phyloP scores from a whole-genome alignment of 1,139 yeast species.

The Pichia sp. region DNA sequence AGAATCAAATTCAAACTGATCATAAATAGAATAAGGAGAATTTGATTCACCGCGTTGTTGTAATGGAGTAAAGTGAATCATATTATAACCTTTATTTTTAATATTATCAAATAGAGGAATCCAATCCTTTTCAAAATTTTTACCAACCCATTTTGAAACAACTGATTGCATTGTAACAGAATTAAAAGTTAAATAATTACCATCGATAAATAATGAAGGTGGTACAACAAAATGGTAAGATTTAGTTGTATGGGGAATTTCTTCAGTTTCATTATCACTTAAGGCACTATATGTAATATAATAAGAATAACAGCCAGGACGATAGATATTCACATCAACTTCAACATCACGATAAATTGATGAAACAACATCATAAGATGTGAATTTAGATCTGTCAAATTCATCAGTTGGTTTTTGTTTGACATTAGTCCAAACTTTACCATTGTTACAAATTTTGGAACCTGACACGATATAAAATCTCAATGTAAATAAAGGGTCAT shows the following conservation, averaged over 20 bases:
- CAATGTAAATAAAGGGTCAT: constrained; percentile 48
- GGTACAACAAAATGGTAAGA: constrained; percentile 74
- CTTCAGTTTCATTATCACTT: constrained; percentile 27
- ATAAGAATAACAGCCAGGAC: constrained; percentile 79
- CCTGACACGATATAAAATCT: constrained; percentile 70
- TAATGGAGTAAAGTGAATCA: constrained; percentile 93
- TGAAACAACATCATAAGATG: constrained; percentile 39
- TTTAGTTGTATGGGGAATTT: constrained; percentile 39
- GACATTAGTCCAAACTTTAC: constrained; percentile 68
- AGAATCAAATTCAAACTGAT: constrained; percentile 75
- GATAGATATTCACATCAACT: constrained; percentile 53
- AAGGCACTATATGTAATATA: constrained; percentile 45
- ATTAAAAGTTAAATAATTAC: constrained; percentile 59
- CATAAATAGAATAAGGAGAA: constrained; percentile 88
- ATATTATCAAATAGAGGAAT: constrained; percentile 54
- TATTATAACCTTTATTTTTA: constrained; percentile 75
- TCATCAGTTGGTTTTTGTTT: constrained; percentile 38
- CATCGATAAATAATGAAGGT: constrained; percentile 59
- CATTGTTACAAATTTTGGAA: constrained; percentile 62
- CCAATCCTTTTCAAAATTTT: constrained; percentile 49
- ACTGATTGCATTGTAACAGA: constrained; percentile 81
- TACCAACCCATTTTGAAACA: constrained; percentile 89
- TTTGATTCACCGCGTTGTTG: constrained; percentile 83
- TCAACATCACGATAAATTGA: constrained; percentile 55
- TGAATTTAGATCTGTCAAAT: constrained; percentile 54